Conservation (phyloP, 2,329 filamentous ascomycete genomes). For the Dothistroma septosporum region DNA sequence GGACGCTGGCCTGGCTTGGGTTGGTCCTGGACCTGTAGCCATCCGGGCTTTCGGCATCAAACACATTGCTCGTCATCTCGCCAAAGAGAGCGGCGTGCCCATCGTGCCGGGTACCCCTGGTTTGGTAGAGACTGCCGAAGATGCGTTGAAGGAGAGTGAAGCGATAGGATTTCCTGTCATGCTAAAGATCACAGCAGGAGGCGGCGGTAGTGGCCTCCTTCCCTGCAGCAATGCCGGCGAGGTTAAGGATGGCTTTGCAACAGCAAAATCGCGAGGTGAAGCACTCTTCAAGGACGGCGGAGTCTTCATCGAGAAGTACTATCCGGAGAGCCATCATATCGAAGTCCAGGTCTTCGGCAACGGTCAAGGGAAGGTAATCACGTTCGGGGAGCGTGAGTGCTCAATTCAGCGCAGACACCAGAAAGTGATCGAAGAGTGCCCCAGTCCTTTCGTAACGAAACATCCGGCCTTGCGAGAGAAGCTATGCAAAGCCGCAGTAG, state of each 20-base stretch:
- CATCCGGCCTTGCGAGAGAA: conserved; percentile 56
- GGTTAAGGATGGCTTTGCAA: conserved; percentile 58
- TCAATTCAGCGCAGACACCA: conserved; percentile 83
- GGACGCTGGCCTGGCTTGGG: conserved; percentile 55
- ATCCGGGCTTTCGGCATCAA: conserved; percentile 53
- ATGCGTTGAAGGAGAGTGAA: conserved; percentile 44
- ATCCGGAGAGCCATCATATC: conserved; percentile 74
- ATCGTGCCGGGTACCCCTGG: conserved; percentile 53
- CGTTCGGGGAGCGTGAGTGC: conserved; percentile 85
- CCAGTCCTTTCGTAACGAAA: conserved; percentile 62
- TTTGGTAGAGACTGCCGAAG: conserved; percentile 46
- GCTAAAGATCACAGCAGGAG: conserved; percentile 56
- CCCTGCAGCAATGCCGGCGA: conserved; percentile 66
- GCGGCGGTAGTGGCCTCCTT: conserved; percentile 75
- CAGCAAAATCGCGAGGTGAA: conserved; percentile 67
- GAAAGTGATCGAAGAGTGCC: conserved; percentile 87
- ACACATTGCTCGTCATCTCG: conserved; percentile 53
- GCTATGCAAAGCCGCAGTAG: conserved; percentile 65
- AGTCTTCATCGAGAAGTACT: conserved; percentile 80
- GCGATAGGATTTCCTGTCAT: conserved; percentile 50
- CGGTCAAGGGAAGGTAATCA: conserved; percentile 69
- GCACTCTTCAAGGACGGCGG: conserved; percentile 77
- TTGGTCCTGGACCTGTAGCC: conserved; percentile 40
- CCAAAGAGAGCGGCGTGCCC: conserved; percentile 50
- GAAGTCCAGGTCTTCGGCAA: conserved; percentile 92